Conservation (phyloP, 257 asterid species). For the Capsicum chinense region DNA sequence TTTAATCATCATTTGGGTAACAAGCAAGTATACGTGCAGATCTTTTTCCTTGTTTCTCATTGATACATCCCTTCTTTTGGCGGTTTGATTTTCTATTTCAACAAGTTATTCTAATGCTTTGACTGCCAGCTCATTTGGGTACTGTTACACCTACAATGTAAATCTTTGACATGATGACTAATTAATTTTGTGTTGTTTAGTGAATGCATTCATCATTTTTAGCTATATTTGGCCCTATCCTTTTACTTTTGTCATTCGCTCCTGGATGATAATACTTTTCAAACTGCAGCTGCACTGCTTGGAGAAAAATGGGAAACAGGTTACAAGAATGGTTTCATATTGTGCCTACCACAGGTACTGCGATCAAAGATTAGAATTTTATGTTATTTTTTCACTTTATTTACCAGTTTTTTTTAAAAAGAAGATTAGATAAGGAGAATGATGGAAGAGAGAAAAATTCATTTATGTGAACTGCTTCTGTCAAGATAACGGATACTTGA, state of each 20-base stretch:
- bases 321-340: constrained; percentile 90
- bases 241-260: constrained; percentile 27
- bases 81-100: background rate
- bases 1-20: background rate
- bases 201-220: constrained; percentile 1
- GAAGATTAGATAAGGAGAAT: background rate
- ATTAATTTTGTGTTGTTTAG: constrained; percentile 18
- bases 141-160: background rate
- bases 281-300: constrained; percentile 87
- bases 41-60: background rate
- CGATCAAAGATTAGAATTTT: background rate
- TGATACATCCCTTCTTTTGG: background rate
- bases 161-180: constrained; percentile 7
- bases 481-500: constrained; percentile 22
- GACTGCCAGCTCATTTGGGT: constrained; percentile 7
- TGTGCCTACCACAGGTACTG: constrained; percentile 95
- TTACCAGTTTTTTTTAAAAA: too few relatives aligned
- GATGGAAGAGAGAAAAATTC: constrained; percentile 19
- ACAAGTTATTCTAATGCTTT: background rate
- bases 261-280: constrained; percentile 32
- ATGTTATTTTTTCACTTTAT: too few relatives aligned
- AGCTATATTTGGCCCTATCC: background rate
- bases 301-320: constrained; percentile 91
- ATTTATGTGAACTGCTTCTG: background rate
- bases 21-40: background rate